Percentiles rank a stretch among this genome's conserved stretches.
These are phyloP conservation scores for Acorus gramineus DNA, from an alignment of 106 monocot genomes.

Conservation along the genomic window DNA sequence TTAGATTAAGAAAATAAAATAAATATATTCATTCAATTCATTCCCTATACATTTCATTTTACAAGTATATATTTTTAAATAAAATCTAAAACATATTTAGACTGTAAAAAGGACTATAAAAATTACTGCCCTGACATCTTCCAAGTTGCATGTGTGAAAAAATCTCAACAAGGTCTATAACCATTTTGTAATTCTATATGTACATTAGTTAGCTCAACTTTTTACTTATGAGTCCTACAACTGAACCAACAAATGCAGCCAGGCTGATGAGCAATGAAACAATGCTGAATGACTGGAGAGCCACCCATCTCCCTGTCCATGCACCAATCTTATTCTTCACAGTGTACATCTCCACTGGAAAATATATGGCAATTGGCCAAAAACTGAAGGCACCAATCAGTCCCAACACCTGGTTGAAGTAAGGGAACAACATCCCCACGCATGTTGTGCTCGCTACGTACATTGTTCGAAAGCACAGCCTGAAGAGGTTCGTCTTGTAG, in stretches of 20 bases:
- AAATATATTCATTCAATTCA: no score
- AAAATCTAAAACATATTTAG: no score
- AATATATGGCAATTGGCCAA: slow-evolving; percentile 77
- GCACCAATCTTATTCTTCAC: slow-evolving; percentile 45
- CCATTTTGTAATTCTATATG: background rate
- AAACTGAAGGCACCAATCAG: slow-evolving; percentile 59
- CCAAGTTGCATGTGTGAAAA: no score
- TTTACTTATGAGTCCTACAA: slow-evolving; percentile 50
- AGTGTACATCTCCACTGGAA: slow-evolving; percentile 87
- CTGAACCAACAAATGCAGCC: slow-evolving; percentile 53
- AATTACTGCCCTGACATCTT: no score
- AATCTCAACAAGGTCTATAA: background rate
- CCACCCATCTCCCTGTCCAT: slow-evolving; percentile 52
- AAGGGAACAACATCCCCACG: slow-evolving; percentile 63
- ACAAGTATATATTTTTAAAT: no score
- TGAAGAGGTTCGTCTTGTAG: slow-evolving; percentile 29
- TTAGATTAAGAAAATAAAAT: no score
- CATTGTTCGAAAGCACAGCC: slow-evolving; percentile 49
- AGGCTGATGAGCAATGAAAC: slow-evolving; percentile 40
- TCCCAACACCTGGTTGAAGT: slow-evolving; percentile 79
- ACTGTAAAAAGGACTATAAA: no score
- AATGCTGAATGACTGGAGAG: slow-evolving; percentile 41
- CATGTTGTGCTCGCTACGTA: slow-evolving; percentile 52
- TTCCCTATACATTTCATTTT: no score
- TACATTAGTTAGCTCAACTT: slow-evolving; percentile 20